These are phyloP conservation scores for Jaminaea rosea DNA, from an alignment of 1,284 basidiomycete genomes.

Conservation along the genomic window DNA sequence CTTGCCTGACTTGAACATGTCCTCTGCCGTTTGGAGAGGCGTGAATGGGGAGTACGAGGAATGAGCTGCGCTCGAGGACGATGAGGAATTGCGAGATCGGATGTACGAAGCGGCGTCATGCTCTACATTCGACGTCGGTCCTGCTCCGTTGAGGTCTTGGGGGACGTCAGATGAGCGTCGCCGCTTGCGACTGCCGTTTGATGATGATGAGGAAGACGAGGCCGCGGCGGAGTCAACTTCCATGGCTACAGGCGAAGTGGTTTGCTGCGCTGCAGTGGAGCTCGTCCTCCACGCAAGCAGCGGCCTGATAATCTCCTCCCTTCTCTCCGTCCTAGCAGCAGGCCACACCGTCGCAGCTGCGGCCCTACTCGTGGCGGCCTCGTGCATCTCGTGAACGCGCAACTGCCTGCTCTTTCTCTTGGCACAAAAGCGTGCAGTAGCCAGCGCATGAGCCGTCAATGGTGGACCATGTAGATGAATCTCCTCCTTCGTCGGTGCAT, in stretches of 20 bases:
- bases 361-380: slow-evolving; percentile 13
- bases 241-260: no score
- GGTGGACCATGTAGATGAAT: slow-evolving; percentile 64
- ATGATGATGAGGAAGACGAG: slow-evolving; percentile 3
- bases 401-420: slow-evolving; percentile 27
- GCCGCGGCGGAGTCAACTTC: slow-evolving; percentile 12
- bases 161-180: background rate
- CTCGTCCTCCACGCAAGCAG: no score
- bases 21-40: slow-evolving; percentile 4
- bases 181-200: background rate
- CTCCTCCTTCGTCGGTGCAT: slow-evolving; percentile 42
- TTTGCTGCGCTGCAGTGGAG: no score
- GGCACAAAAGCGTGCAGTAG: slow-evolving; percentile 52
- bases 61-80: no score
- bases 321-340: no score
- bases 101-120: no score
- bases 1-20: slow-evolving; percentile 3
- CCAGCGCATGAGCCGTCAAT: slow-evolving; percentile 62
- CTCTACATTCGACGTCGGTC: background rate
- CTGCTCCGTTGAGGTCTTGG: no score
- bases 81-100: no score
- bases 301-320: no score
- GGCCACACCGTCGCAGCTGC: no score
- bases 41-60: no score
- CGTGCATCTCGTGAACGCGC: slow-evolving; percentile 15